These are phyloP conservation scores for Sporothrix curviconia DNA, from an alignment of 2,329 filamentous ascomycete genomes.

Conservation along the genomic window DNA sequence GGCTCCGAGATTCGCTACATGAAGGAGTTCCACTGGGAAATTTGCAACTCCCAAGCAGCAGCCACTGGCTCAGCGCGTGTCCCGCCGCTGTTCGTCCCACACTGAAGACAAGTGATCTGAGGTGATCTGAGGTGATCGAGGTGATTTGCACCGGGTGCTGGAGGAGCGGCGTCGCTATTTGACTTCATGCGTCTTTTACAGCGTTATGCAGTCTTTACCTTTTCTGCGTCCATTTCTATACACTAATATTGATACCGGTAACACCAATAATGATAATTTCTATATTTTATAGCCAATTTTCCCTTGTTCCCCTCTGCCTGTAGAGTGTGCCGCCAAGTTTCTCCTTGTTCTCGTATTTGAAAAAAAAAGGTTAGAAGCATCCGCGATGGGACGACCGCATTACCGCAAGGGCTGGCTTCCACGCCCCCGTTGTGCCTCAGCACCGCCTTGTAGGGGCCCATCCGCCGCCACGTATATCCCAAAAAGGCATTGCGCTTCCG, in stretches of 20 bases:
- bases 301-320: too few species aligned
- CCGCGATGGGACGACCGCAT: constrained; percentile 20
- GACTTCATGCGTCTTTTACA: too few species aligned
- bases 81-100: not conserved
- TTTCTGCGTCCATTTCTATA: too few species aligned
- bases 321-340: too few species aligned
- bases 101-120: not conserved
- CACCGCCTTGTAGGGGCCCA: constrained; percentile 20
- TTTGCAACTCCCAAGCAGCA: constrained; percentile 57
- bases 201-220: too few species aligned
- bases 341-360: not conserved
- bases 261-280: constrained; percentile 6
- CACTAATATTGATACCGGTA: too few species aligned
- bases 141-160: too few species aligned
- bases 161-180: too few species aligned
- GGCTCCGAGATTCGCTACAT: constrained; percentile 74
- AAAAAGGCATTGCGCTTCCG: constrained; percentile 79
- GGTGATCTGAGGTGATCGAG: too few species aligned
- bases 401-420: constrained; percentile 14
- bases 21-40: constrained; percentile 91
- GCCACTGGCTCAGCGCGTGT: constrained; percentile 23
- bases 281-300: constrained; percentile 2
- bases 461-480: constrained; percentile 76
- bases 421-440: not conserved
- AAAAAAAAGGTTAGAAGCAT: constrained; percentile 16